A percentile compares a stretch with the other conserved stretches of the same genome.
phyloP scores from a whole-genome alignment of 441 rosid species.

The Erysimum cheiri region DNA sequence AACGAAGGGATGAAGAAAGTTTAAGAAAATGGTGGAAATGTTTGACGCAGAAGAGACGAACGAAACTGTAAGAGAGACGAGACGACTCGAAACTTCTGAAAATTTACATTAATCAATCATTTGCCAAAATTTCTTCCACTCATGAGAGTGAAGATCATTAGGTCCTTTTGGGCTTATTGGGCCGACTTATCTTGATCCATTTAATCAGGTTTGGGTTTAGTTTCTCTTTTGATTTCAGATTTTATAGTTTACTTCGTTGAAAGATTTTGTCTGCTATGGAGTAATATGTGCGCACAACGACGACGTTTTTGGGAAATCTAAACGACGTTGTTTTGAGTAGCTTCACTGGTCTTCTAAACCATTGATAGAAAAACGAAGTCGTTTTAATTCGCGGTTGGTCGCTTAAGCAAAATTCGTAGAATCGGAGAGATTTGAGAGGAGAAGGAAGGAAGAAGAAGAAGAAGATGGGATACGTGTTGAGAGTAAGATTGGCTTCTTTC shows the following conservation, averaged over 20 bases:
- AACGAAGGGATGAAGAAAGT: background rate
- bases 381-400: conserved; percentile 4
- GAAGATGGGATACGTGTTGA: conserved; percentile 83
- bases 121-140: background rate
- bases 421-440: conserved; percentile 24
- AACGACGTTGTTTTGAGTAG: background rate
- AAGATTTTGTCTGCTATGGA: no score
- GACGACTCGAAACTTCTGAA: background rate
- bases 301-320: background rate
- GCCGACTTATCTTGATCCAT: background rate
- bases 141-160: background rate
- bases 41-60: conserved; percentile 37
- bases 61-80: no score
- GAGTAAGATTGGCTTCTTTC: conserved; percentile 93
- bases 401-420: conserved; percentile 1
- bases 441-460: background rate
- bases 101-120: conserved; percentile 17
- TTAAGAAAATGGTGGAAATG: conserved; percentile 30
- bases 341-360: background rate
- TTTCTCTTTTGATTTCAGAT: background rate
- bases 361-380: conserved; percentile 2
- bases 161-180: conserved; percentile 6
- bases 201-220: background rate
- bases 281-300: background rate
- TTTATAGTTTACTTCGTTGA: no score